Conservation (phyloP, 1,284 basidiomycete genomes). For the Ceratobasidium sp. region DNA sequence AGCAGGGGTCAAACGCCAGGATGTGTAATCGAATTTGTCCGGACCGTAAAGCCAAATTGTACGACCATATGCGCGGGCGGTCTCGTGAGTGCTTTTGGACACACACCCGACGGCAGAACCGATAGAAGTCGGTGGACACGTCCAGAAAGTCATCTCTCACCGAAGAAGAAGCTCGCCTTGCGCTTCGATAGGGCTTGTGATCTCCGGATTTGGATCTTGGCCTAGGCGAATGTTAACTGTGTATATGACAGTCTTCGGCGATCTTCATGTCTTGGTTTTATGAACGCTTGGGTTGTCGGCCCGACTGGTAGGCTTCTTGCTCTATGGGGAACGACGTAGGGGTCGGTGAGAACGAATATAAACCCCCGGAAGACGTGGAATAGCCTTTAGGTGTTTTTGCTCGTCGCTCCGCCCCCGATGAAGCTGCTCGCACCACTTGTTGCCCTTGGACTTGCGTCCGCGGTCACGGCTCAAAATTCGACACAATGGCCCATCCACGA, state of each 20-base stretch:
- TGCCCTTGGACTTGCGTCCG: slow-evolving; percentile 21
- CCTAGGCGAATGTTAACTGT: neutral
- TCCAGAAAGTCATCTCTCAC: neutral
- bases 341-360: slow-evolving; percentile 4
- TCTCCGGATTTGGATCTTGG: neutral
- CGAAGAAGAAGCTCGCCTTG: neutral
- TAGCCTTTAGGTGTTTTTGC: neutral
- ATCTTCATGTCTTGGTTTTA: neutral
- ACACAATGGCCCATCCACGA: slow-evolving; percentile 38
- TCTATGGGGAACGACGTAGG: slow-evolving; percentile 10
- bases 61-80: neutral
- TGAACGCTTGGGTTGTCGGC: neutral
- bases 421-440: slow-evolving; percentile 8
- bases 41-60: too few relatives aligned
- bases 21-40: too few relatives aligned
- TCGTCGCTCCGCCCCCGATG: too few relatives aligned
- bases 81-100: neutral
- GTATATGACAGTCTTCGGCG: neutral
- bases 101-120: neutral
- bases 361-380: neutral
- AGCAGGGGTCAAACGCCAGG: too few relatives aligned
- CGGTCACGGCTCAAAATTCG: slow-evolving; percentile 2
- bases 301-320: slow-evolving; percentile 14
- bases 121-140: neutral
- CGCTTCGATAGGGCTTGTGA: neutral